Conservation (phyloP, 495 filamentous ascomycete genomes). For the Lindgomyces ingoldianus region DNA sequence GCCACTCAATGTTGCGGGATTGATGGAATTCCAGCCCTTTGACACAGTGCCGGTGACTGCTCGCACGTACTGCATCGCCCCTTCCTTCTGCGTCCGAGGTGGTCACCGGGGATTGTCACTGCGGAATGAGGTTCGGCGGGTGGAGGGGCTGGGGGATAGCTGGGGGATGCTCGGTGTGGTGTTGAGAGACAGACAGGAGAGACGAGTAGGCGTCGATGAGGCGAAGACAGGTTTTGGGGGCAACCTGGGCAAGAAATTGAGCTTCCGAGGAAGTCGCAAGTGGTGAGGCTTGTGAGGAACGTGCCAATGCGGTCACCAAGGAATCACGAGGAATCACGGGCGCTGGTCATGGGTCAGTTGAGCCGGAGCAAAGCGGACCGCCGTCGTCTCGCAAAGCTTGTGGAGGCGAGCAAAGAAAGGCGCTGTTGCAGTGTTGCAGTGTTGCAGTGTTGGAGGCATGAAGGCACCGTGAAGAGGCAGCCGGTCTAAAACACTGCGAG, state of each 20-base stretch:
- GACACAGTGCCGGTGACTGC: conserved; percentile 94
- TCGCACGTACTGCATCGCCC: conserved; percentile 91
- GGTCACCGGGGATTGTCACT: background rate
- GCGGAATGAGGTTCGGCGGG: background rate
- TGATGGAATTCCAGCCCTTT: conserved; percentile 99
- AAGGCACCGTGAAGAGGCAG: no score
- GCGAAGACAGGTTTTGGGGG: background rate
- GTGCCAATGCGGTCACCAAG: conserved; percentile 15
- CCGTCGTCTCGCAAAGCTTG: background rate
- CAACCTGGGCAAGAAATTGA: background rate
- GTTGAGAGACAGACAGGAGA: background rate
- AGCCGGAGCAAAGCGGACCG: conserved; percentile 19
- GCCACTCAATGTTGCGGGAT: conserved; percentile 93
- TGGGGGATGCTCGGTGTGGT: background rate
- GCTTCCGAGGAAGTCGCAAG: background rate
- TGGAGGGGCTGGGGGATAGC: background rate
- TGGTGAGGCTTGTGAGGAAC: conserved; percentile 1
- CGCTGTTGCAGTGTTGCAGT: no score
- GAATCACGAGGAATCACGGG: background rate
- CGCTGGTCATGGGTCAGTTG: conserved; percentile 10
- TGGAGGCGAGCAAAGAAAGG: no score
- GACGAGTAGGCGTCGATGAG: background rate
- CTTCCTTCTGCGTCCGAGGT: background rate
- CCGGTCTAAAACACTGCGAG: no score
- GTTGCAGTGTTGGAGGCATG: no score